phyloP scores from a whole-genome alignment of 768 basidiomycete species.

The Clathrus columnatus region DNA sequence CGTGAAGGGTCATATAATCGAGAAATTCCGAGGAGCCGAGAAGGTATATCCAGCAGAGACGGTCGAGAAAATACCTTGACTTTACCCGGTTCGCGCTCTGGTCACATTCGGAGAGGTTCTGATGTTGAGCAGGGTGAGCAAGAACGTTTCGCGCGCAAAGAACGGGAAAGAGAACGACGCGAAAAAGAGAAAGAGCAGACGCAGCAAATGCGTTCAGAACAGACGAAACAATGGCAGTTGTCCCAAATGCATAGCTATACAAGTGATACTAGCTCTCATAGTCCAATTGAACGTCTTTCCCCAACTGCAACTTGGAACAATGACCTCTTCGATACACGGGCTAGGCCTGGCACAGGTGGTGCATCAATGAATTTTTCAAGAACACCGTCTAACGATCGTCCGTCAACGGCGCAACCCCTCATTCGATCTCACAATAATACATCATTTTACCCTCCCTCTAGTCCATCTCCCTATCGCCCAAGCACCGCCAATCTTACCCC shows the following conservation, averaged over 20 bases:
- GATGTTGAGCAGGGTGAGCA: constrained; percentile 37
- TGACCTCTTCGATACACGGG: neutral
- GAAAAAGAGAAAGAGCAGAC: constrained; percentile 23
- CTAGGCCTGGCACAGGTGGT: constrained; percentile 3
- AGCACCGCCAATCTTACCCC: neutral
- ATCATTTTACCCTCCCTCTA: neutral
- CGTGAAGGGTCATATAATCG: neutral
- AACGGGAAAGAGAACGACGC: constrained; percentile 22
- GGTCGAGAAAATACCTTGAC: constrained; percentile 32
- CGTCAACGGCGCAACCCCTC: constrained; percentile 3
- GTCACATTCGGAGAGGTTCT: constrained; percentile 39
- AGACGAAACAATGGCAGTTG: constrained; percentile 16
- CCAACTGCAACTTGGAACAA: neutral
- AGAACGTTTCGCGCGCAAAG: constrained; percentile 20
- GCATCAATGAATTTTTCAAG: neutral
- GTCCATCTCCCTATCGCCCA: neutral
- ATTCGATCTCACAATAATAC: neutral
- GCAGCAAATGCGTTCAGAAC: constrained; percentile 19
- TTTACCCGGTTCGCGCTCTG: constrained; percentile 24
- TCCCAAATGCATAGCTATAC: neutral
- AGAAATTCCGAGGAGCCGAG: constrained; percentile 7
- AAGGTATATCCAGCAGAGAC: neutral
- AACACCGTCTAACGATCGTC: neutral
- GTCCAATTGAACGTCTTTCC: constrained; percentile 2
- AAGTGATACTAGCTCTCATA: neutral